Evolutionary conservation across 108 stramenopile genomes (phyloP), one percentile per base, ranked within the genome.

Genomic region (Cylindrotheca closterium): DNA sequence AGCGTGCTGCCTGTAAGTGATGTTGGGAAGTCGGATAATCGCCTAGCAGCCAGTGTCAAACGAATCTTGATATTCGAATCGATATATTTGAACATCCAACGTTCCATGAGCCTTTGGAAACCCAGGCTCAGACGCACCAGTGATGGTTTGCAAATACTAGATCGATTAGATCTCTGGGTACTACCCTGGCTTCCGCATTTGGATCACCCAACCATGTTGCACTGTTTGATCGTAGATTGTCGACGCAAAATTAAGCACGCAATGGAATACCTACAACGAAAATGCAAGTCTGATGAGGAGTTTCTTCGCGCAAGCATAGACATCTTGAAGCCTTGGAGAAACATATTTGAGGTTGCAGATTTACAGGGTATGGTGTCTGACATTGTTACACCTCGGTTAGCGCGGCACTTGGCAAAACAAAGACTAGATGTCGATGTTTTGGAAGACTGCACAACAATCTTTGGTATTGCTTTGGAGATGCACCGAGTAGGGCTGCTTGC

Each of bases 131-230:
- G 27, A 49, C 48, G 46, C 63, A 49, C 10, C 4, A 32, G 46
- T 25, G 48, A 49, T 7, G 33, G 25, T 4, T 2, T 15, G 25
- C 7, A 10, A 18, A n/a, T 82, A 4, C 42, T 71, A 25, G 61
- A 74, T 54, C 77, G 81, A 3, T 59, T 88, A 31, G 80, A 91
- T 73, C 45, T 63, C 2, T 91, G 87, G 88, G 76, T 94, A 23
- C 55, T 94, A 30, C 93, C 89, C 23, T 94, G 93, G 93, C 33
- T 94, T 25, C 84, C 78, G 4, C 78, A 88, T 68, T 70, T 94
- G 21, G 79, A 81, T 48, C 65, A 80, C 57, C 73, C 69, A 17
- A 67, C 77, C 0, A 48, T 77, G 24, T 31, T 88, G 2, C 77
- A 85, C 29, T 68, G 71, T 5, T 54, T 94, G 15, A 18, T 88